These are phyloP conservation scores for Ustilago sp. DNA, from an alignment of 1,284 basidiomycete species.

Conservation along the genomic window DNA sequence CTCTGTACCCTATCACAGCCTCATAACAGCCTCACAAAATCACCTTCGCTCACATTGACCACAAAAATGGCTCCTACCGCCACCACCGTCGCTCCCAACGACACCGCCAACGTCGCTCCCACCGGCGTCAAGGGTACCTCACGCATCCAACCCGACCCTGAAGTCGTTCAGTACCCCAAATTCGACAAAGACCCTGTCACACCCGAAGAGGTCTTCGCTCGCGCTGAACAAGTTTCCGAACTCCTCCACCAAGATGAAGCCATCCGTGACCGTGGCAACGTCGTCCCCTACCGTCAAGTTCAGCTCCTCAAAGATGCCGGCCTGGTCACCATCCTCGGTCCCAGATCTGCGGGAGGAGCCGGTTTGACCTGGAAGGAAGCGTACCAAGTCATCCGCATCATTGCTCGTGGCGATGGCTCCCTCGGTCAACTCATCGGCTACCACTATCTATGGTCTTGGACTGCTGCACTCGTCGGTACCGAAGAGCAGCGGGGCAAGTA, in stretches of 20 bases:
- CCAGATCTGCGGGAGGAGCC: constrained; percentile 59
- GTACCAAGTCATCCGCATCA: constrained; percentile 61
- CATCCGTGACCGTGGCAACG: constrained; percentile 65
- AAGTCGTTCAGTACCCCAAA: constrained; percentile 59
- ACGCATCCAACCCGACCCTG: constrained; percentile 62
- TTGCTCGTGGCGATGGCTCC: constrained; percentile 65
- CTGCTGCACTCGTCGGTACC: constrained; percentile 63
- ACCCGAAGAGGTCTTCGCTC: constrained; percentile 55
- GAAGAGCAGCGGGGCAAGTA: constrained; percentile 55
- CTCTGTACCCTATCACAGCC: background rate
- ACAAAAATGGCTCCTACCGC: constrained; percentile 52
- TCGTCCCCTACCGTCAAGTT: constrained; percentile 66
- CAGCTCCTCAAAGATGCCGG: constrained; percentile 68
- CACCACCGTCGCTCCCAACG: constrained; percentile 39
- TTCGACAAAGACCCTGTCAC: constrained; percentile 55
- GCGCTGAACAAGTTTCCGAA: constrained; percentile 64
- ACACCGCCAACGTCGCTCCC: constrained; percentile 20
- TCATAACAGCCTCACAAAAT: background rate
- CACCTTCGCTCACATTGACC: background rate
- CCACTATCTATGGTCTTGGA: constrained; percentile 64
- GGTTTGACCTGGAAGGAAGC: constrained; percentile 61
- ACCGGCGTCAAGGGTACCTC: constrained; percentile 35
- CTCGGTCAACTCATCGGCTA: constrained; percentile 63
- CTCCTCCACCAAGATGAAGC: constrained; percentile 65
- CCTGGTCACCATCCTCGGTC: constrained; percentile 65